A percentile compares a stretch with the other conserved stretches of the same genome.
Evolutionary conservation across 805 yeast species (phyloP).

Genomic region (Metschnikowia kofuensis): DNA sequence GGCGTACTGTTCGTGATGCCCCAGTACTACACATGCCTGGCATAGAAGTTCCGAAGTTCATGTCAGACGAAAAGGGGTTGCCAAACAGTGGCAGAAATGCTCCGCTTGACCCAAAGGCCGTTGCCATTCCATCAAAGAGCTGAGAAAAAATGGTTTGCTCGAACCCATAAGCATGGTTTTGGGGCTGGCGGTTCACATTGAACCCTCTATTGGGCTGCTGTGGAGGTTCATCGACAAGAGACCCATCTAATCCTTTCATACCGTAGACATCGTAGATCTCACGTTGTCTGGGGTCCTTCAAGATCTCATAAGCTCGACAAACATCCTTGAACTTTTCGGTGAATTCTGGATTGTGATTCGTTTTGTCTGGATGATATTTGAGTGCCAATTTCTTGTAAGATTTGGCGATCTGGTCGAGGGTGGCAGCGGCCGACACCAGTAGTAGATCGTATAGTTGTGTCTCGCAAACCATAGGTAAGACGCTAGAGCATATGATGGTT

Average conservation of each 20-base stretch:
- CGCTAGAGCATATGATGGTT: not conserved
- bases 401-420: slow-evolving; percentile 41
- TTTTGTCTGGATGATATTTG: slow-evolving; percentile 66
- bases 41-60: not conserved
- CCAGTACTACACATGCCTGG: not conserved
- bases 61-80: slow-evolving; percentile 1
- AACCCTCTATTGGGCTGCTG: slow-evolving; percentile 3
- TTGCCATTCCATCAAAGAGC: slow-evolving; percentile 34
- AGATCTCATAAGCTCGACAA: slow-evolving; percentile 63
- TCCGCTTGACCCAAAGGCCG: slow-evolving; percentile 19
- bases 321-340: slow-evolving; percentile 58
- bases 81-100: slow-evolving; percentile 8
- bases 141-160: slow-evolving; percentile 29
- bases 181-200: slow-evolving; percentile 1
- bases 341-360: slow-evolving; percentile 46
- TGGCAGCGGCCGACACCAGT: slow-evolving; percentile 29
- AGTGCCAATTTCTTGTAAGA: slow-evolving; percentile 41
- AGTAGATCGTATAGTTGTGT: slow-evolving; percentile 36
- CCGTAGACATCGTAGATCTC: slow-evolving; percentile 54
- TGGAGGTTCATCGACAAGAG: not conserved
- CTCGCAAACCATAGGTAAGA: slow-evolving; percentile 19
- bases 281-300: slow-evolving; percentile 47
- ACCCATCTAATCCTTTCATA: slow-evolving; percentile 39
- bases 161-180: slow-evolving; percentile 11
- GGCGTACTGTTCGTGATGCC: slow-evolving; percentile 6